Evolutionary conservation across 1,284 basidiomycete genomes (phyloP), one percentile per base, ranked within the genome.

Genomic region (Trametes hirsuta): DNA sequence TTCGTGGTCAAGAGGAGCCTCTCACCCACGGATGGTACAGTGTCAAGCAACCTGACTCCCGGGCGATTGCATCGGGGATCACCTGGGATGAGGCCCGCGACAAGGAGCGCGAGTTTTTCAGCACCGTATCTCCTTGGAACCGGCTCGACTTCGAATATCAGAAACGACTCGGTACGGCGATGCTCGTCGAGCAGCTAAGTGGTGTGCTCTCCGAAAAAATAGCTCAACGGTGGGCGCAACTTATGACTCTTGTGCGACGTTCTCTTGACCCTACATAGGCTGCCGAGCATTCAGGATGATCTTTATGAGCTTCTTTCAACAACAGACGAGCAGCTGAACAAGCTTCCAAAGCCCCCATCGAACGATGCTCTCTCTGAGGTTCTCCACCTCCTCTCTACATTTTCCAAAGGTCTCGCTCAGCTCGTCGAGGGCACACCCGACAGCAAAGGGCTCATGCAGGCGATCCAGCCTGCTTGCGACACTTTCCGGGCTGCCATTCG

Each of bases 41-140:
- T 52, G 88, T 91, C 9, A 90, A 91, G 66, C 89, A 89, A 53
- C 88, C 88, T 0, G 81, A 82, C 39, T 82, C 86, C 0, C 76
- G 77, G 5, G 81, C 84, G 4, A 72, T 92, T 11, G 75, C 76
- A 40, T 66, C 71, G 3, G 85, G 85, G 2, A 80, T 88, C 36
- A 82, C 83, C 0, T 90, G 86, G 83, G 68, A 71, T 2, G 77
- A 83, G 6, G 89, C 88, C 0, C 82, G 88, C 0, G 68, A 72
- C 15, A 72, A 79, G 65, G 91, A 95, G 74, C 77, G 82, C 56
- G 75, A 85, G 24, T 95, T 87, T 75, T 93, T 95, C 73, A 72
- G 81, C 50, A 75, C 74, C 5, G 82, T 72, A 0, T 61, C 75
- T 0, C 85, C 85, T 0, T 93, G 90, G 90, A 76, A 73, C 1